Evolutionary conservation across 2,329 filamentous ascomycete species (phyloP).

Genomic region (Diaporthe sp.): DNA sequence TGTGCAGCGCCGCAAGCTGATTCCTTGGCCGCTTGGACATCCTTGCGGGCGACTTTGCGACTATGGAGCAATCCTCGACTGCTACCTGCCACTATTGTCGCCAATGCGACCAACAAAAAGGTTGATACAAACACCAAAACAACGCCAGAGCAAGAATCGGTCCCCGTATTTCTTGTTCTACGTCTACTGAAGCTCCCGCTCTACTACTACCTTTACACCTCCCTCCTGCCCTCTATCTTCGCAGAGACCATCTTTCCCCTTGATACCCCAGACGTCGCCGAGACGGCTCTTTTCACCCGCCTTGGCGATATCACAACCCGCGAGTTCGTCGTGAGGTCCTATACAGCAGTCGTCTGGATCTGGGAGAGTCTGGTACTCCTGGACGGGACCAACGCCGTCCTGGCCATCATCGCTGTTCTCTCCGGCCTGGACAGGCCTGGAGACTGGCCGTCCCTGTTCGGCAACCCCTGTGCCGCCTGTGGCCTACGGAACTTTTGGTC

Average conservation of each 20-base stretch:
- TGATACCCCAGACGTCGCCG: background rate
- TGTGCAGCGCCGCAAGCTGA: background rate
- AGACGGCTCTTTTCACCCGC: conserved; percentile 6
- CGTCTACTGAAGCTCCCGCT: background rate
- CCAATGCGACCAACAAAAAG: background rate
- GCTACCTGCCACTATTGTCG: background rate
- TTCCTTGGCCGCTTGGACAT: background rate
- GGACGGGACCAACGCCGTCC: conserved; percentile 36
- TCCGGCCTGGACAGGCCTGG: conserved; percentile 30
- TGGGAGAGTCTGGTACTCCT: conserved; percentile 35
- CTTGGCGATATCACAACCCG: background rate
- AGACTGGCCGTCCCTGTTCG: conserved; percentile 40
- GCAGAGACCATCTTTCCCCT: background rate
- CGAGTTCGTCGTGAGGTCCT: background rate
- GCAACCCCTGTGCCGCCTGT: background rate
- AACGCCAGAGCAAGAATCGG: background rate
- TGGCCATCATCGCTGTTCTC: conserved; percentile 27
- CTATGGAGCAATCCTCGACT: conserved; percentile 15
- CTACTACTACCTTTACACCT: conserved; percentile 1
- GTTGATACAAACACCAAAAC: background rate
- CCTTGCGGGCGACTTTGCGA: background rate
- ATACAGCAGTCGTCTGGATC: background rate
- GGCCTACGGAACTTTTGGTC: conserved; percentile 40
- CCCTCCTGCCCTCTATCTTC: background rate
- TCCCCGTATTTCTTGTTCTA: background rate